Conservation (phyloP, 345 rosid species). For the Acer negundo region DNA sequence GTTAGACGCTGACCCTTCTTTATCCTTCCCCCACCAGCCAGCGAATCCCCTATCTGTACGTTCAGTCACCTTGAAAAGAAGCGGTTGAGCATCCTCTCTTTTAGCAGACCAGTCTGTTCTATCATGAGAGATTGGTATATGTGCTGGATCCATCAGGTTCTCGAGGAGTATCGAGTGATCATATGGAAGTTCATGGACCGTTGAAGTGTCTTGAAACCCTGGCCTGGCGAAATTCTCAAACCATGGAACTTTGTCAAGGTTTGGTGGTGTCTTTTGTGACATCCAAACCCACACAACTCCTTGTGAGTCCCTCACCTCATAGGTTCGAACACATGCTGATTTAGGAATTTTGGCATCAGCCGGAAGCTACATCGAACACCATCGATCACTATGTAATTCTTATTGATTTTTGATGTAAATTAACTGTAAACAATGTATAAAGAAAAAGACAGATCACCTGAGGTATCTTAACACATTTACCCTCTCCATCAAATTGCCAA, state of each 20-base stretch:
- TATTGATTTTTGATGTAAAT: background rate
- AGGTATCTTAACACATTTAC: conserved; percentile 89
- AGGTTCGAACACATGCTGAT: conserved; percentile 70
- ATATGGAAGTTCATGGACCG: conserved; percentile 88
- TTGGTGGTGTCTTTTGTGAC: conserved; percentile 72
- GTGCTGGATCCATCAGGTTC: conserved; percentile 99
- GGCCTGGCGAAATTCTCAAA: conserved; percentile 82
- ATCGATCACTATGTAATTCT: background rate
- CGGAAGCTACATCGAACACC: conserved; percentile 56
- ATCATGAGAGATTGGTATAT: conserved; percentile 90
- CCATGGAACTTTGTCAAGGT: conserved; percentile 75
- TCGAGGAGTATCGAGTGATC: conserved; percentile 95
- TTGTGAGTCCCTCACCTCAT: conserved; percentile 79
- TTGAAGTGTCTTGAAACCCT: conserved; percentile 67
- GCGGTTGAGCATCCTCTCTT: conserved; percentile 88
- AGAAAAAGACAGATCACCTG: conserved; percentile 51
- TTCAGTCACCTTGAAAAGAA: conserved; percentile 71
- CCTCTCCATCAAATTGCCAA: conserved; percentile 93
- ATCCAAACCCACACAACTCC: conserved; percentile 97
- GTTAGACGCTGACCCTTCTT: conserved; percentile 46
- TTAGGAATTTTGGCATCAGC: conserved; percentile 79
- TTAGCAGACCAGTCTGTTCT: conserved; percentile 83
- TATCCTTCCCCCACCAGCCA: conserved; percentile 88
- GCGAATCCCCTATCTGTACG: conserved; percentile 77
- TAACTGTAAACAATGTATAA: background rate